Evolutionary conservation across 257 asterid species (phyloP), one percentile per base, ranked within the genome.

Genomic region (Dorcoceras hygrometricum): DNA sequence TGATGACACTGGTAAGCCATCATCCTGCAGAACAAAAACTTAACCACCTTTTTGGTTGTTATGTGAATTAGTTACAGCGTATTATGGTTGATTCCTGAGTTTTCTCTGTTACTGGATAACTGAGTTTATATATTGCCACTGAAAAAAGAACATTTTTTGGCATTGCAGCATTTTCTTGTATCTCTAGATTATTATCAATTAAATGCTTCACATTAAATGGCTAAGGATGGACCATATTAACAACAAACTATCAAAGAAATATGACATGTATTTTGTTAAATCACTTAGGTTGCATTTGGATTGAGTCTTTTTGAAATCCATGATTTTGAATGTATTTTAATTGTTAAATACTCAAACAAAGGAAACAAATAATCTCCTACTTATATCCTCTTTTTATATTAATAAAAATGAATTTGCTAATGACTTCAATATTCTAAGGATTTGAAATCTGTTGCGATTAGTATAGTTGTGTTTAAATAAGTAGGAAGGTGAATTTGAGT

Each of bases 1-100:
- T 73, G 58, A 61, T 69, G 77, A 58, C 36, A 28, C 46, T 50
- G 94, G 95, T 86, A 80, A 84, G 86, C 62, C 66, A 89, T 86
- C 80, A 84, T 84, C 66, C 71, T 63, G 10, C 43, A 50, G 20
- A 61, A 34, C 46, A 28, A 36, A 61, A 64, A 66, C 63, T 27
- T 54, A 24, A 14, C 28, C 34, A 54, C 19, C 25, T 14, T 74
- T 66, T 9, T 22, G 39, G 25, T 24, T 36, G 48, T n/a, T 58
- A 36, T n/a, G 62, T 62, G 72, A 71, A 28, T 54, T 43, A 53
- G n/a, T 53, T 36, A 53, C 6, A 39, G 56, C 51, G 8, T 69
- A 31, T 50, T 51, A 60, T 34, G 56, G 58, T 36, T 29, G 60
- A 25, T 25, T 59, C 19, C 0, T 34, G 26, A 2, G 10, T 20